Evolutionary conservation across 345 rosid genomes (phyloP).

Genomic region (Hypericum perforatum): DNA sequence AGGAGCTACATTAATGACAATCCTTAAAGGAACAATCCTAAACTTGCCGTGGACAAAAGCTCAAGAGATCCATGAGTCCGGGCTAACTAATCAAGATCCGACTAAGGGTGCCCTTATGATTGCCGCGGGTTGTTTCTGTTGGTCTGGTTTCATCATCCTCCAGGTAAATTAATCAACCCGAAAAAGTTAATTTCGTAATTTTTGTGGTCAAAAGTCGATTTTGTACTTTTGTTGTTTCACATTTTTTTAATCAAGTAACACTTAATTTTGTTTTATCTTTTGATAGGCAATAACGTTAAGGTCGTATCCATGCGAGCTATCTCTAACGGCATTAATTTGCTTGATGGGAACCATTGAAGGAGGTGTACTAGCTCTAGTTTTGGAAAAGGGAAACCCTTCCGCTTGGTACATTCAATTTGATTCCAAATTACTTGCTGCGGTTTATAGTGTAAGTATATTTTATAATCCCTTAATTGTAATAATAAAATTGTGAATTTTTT

Average conservation of each 20-base stretch:
- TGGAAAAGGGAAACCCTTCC: conserved; percentile 39
- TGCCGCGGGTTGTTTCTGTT: conserved; percentile 37
- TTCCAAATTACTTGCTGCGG: conserved; percentile 26
- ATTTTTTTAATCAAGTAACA: too few species aligned
- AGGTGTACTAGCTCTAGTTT: conserved; percentile 27
- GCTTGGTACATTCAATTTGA: conserved; percentile 44
- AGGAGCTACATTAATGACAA: conserved; percentile 88
- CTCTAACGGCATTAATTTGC: conserved; percentile 58
- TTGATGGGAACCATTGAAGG: conserved; percentile 45
- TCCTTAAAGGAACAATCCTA: conserved; percentile 47
- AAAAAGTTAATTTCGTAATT: too few species aligned
- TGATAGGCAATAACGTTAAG: conserved; percentile 42
- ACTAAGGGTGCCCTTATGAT: conserved; percentile 49
- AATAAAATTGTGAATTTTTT: background rate
- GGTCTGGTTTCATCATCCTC: conserved; percentile 55
- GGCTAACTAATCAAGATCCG: conserved; percentile 32
- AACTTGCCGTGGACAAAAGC: conserved; percentile 63
- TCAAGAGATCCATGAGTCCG: conserved; percentile 11
- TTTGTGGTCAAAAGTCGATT: too few species aligned
- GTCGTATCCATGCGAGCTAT: conserved; percentile 60
- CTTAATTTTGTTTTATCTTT: background rate
- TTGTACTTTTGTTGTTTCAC: too few species aligned
- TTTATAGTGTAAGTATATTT: conserved; percentile 34
- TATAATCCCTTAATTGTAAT: background rate
- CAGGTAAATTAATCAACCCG: conserved; percentile 30